phyloP scores from a whole-genome alignment of 371 early-diverging fungal species.

The Gilbertella persicaria region DNA sequence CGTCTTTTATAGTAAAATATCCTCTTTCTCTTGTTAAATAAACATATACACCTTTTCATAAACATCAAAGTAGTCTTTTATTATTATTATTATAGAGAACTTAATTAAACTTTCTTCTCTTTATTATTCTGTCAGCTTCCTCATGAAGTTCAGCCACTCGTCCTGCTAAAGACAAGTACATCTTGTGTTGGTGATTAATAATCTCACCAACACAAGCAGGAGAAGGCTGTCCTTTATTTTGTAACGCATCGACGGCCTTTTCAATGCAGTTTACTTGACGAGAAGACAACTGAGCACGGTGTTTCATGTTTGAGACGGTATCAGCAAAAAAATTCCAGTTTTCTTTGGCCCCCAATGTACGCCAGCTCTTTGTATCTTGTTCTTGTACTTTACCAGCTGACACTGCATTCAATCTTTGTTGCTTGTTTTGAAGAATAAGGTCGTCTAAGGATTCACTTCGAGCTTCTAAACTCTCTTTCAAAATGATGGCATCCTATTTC shows the following conservation, averaged over 20 bases:
- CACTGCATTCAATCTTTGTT: constrained; percentile 11
- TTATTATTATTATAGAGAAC: not conserved
- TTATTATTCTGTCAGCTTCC: constrained; percentile 15
- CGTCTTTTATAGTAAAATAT: too few species aligned
- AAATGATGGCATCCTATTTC: constrained; percentile 21
- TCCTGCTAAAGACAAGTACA: constrained; percentile 23
- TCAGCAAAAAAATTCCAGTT: constrained; percentile 20
- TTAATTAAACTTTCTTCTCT: constrained; percentile 11
- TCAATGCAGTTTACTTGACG: constrained; percentile 8
- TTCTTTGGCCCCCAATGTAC: constrained; percentile 15
- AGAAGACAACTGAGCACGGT: constrained; percentile 6
- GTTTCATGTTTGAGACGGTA: constrained; percentile 8
- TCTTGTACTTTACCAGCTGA: constrained; percentile 12
- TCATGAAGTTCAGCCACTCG: constrained; percentile 22
- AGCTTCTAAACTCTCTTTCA: constrained; percentile 13
- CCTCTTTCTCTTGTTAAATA: too few species aligned
- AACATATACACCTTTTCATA: too few species aligned
- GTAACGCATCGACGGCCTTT: constrained; percentile 11
- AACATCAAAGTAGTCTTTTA: too few species aligned
- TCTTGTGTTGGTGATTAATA: constrained; percentile 6
- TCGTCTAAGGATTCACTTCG: constrained; percentile 10
- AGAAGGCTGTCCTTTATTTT: not conserved
- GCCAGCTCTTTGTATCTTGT: constrained; percentile 19
- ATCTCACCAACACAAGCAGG: constrained; percentile 5
- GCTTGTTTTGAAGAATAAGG: constrained; percentile 16